Evolutionary conservation across 1,284 basidiomycete genomes (phyloP), one percentile per base, ranked within the genome.

Genomic region (Irpex sp.): DNA sequence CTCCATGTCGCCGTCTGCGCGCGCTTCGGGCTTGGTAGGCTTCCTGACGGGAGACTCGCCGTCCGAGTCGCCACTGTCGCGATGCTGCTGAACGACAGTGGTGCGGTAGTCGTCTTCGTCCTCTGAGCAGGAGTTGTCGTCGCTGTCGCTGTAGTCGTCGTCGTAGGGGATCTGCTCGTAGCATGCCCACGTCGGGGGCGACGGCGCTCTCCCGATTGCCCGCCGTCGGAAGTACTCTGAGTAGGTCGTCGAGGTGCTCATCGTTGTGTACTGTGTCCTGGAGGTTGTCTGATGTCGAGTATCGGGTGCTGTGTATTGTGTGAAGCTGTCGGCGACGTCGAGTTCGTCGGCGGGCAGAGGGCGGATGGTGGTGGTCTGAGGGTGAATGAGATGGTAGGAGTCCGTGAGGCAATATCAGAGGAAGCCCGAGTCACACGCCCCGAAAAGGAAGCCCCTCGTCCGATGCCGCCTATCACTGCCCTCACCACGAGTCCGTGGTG

Each of bases 111-210:
- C 85, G 63, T 88, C 88, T 47, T 84, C 87, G 69, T 89, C 88
- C 74, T 90, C 89, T 21, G 88, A 89, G 76, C 85, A 88, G 4
- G 85, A 87, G 65, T 78, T 75, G 66, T 79, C 75, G 37, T 67
- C 82, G 62, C 76, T 79, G 31, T 81, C 79, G 70, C 77, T 80
- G 69, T 74, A 76, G 59, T 74, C 76, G 63, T 75, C 73, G 61
- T 81, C 82, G 63, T 82, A 85, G 61, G 87, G 86, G 72, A 92
- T 92, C 81, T 92, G 89, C 81, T 92, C 90, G 76, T 92, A 92
- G 80, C 89, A 92, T 15, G 89, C 89, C 90, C 89, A 92, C 0
- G 89, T 92, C 37, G 90, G 89, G 2, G 90, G 90, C 4, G 89
- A 91, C 26, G 90, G 86, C 55, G 90, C 90, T 63, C 90, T 83